These are phyloP conservation scores for Malassezia dermatis DNA, from an alignment of 1,284 basidiomycete genomes.

Conservation along the genomic window DNA sequence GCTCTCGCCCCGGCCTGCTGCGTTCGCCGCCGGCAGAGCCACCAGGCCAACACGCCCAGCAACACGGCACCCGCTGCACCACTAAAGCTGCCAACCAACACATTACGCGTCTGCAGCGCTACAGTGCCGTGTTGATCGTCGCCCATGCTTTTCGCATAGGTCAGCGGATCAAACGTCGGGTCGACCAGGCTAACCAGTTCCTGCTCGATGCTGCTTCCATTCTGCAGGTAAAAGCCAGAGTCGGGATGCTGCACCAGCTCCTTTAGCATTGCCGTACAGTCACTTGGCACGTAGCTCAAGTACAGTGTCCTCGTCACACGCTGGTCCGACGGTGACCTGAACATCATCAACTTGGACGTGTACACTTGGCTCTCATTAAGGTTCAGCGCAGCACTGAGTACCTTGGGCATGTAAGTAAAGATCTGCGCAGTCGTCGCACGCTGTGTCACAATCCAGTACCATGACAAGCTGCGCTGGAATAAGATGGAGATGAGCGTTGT, in stretches of 20 bases:
- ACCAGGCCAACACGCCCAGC: constrained; percentile 23
- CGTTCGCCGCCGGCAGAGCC: neutral
- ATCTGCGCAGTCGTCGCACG: constrained; percentile 41
- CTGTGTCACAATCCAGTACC: constrained; percentile 36
- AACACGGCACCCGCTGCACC: constrained; percentile 25
- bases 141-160: constrained; percentile 5
- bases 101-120: constrained; percentile 22
- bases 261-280: neutral
- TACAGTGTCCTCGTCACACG: constrained; percentile 26
- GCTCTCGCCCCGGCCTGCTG: neutral
- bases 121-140: neutral
- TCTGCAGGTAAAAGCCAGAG: neutral
- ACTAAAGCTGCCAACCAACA: constrained; percentile 31
- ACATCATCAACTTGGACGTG: constrained; percentile 23
- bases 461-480: constrained; percentile 33
- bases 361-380: constrained; percentile 20
- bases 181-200: constrained; percentile 38
- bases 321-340: constrained; percentile 14
- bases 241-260: neutral
- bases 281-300: constrained; percentile 32
- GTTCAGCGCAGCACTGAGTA: constrained; percentile 23
- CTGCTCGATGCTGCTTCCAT: constrained; percentile 16
- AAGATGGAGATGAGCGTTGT: constrained; percentile 21
- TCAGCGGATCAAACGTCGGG: constrained; percentile 26
- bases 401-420: constrained; percentile 41